Evolutionary conservation across 2,329 filamentous ascomycete genomes (phyloP), one percentile per base, ranked within the genome.

Genomic region (Cryphonectria naterciae): DNA sequence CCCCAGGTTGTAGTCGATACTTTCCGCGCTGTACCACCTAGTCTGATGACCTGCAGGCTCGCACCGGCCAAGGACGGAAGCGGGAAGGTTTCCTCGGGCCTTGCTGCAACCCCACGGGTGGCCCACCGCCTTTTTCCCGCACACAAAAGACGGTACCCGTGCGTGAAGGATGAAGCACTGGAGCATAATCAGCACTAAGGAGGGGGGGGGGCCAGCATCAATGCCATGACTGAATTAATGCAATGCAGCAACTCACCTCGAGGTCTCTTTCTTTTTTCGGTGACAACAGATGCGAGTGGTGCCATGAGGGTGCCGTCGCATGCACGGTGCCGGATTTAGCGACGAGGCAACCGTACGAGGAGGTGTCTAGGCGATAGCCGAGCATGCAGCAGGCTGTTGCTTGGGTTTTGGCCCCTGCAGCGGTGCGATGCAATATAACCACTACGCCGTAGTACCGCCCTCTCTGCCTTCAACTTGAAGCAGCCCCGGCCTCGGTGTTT

Each of bases 41-140:
- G 63, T 39, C 60, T 65, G 67, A 67, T 71, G 68, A 72, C 71
- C 67, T 72, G 69, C 71, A 72, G 71, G 43, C 41, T 65, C 68
- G 68, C 65, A 56, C 67, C 68, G 54, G 71, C 65, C 71, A 70
- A 64, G 65, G 43, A 64, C 56, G 62, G 54, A 64, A 68, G 54
- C 46, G 66, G 63, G 67, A 70, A 66, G 65, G 60, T 67, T 68
- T 65, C 46, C 58, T 65, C 28, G 46, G 19, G 54, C 39, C 25
- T 37, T 25, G 28, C 63, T 43, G 63, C 37, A 35, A 39, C 39
- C 49, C 63, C 39, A 64, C 37, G 37, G 46, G 64, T 49, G 56
- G 65, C 68, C 71, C 68, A 72, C 71, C 68, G 65, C 69, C 67
- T 43, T 70, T 72, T 71, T 49, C 35, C 49, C 43, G 10, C 8